Conservation (phyloP, 2,329 filamentous ascomycete genomes). For the Fusarium xylarioides region DNA sequence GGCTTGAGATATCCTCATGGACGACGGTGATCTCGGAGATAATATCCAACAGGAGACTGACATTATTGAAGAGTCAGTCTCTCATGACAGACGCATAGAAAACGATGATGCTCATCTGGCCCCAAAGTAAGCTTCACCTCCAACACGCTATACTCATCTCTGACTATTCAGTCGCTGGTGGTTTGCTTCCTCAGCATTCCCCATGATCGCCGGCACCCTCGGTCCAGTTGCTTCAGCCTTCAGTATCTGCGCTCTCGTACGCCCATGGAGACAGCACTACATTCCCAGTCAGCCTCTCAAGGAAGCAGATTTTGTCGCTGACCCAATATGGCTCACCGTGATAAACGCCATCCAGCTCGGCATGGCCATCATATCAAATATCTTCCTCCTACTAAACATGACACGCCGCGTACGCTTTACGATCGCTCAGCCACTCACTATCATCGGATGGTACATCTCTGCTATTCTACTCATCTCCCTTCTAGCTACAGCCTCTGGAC, state of each 20-base stretch:
- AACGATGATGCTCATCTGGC: constrained; percentile 55
- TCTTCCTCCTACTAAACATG: constrained; percentile 89
- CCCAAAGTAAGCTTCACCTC: constrained; percentile 51
- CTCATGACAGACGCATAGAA: constrained; percentile 43
- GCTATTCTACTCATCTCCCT: constrained; percentile 73
- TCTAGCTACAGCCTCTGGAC: constrained; percentile 70
- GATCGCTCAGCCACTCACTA: constrained; percentile 83
- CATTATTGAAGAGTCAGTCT: constrained; percentile 38
- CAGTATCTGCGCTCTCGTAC: constrained; percentile 86
- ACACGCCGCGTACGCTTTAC: constrained; percentile 81
- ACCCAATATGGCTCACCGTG: constrained; percentile 78
- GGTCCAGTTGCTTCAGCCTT: constrained; percentile 89
- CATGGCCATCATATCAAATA: constrained; percentile 80
- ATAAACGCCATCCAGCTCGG: constrained; percentile 82
- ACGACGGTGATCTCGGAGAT: constrained; percentile 52
- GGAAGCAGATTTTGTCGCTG: constrained; percentile 63
- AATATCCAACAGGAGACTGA: constrained; percentile 49
- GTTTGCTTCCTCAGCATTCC: constrained; percentile 72
- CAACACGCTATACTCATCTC: not conserved
- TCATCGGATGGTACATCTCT: constrained; percentile 78
- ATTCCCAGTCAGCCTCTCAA: constrained; percentile 57
- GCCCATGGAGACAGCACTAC: constrained; percentile 75
- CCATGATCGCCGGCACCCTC: constrained; percentile 83
- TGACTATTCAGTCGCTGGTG: constrained; percentile 63
- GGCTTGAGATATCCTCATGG: constrained; percentile 45